These are phyloP conservation scores for Fusarium subtropicale DNA, from an alignment of 2,329 filamentous ascomycete species.

Conservation along the genomic window DNA sequence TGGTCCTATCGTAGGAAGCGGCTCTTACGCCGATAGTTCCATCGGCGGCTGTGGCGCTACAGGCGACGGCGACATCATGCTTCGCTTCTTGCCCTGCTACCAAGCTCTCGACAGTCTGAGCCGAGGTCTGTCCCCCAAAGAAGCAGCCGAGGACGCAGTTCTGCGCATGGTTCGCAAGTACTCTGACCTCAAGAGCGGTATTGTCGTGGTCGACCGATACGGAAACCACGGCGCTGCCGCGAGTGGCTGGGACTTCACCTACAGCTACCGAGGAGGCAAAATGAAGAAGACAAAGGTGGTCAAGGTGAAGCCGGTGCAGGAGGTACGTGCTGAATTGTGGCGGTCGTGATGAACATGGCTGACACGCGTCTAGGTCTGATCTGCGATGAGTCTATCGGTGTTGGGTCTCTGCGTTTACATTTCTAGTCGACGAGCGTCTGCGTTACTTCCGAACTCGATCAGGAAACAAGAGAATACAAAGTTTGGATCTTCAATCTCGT, in stretches of 20 bases:
- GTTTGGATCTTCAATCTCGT: neutral
- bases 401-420: neutral
- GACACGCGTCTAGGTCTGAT: slow-evolving; percentile 16
- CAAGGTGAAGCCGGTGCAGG: slow-evolving; percentile 50
- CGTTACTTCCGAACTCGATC: neutral
- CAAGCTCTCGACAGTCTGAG: slow-evolving; percentile 67
- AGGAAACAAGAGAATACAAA: neutral
- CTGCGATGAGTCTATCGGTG: neutral
- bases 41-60: slow-evolving; percentile 67
- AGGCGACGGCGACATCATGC: slow-evolving; percentile 68
- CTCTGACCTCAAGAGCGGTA: slow-evolving; percentile 59
- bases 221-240: slow-evolving; percentile 64
- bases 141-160: slow-evolving; percentile 64
- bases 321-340: slow-evolving; percentile 17
- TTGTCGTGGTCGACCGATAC: slow-evolving; percentile 63
- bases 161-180: slow-evolving; percentile 61
- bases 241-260: slow-evolving; percentile 67
- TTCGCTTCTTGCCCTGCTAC: slow-evolving; percentile 68
- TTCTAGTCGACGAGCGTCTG: neutral
- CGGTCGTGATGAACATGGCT: slow-evolving; percentile 6
- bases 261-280: slow-evolving; percentile 60
- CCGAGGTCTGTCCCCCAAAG: slow-evolving; percentile 59
- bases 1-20: slow-evolving; percentile 65
- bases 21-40: slow-evolving; percentile 66
- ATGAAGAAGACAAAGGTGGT: slow-evolving; percentile 62